phyloP scores from a whole-genome alignment of 1,284 basidiomycete genomes.

The Pyrrhoderma lamaoense region DNA sequence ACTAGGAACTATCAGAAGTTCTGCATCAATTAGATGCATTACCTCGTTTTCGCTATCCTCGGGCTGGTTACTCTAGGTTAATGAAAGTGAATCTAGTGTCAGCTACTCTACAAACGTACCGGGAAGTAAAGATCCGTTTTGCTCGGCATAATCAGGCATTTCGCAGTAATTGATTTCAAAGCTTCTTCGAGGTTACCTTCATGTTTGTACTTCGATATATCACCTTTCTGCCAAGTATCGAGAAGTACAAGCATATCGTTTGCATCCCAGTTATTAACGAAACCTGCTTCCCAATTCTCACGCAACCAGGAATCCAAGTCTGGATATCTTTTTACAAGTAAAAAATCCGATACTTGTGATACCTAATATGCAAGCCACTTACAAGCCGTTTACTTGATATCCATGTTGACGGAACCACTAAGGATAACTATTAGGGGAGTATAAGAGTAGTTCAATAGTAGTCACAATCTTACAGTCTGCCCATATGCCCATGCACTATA shows the following conservation, averaged over 20 bases:
- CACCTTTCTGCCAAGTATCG: slow-evolving; percentile 34
- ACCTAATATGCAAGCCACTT: slow-evolving; percentile 18
- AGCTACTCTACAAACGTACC: slow-evolving; percentile 12
- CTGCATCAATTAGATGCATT: slow-evolving; percentile 24
- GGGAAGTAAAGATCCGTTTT: slow-evolving; percentile 32
- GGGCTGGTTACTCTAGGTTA: slow-evolving; percentile 19
- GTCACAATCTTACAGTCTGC: slow-evolving; percentile 27
- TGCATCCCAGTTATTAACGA: slow-evolving; percentile 32
- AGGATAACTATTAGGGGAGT: background rate
- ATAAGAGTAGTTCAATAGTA: background rate
- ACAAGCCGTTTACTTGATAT: slow-evolving; percentile 28
- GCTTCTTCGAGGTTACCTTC: slow-evolving; percentile 26
- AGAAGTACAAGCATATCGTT: slow-evolving; percentile 34
- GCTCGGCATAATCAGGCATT: slow-evolving; percentile 28
- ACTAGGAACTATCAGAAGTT: slow-evolving; percentile 26
- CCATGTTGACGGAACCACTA: slow-evolving; percentile 33
- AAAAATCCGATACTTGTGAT: background rate
- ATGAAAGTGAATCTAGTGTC: background rate
- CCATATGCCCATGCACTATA: slow-evolving; percentile 35
- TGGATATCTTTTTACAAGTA: slow-evolving; percentile 23
- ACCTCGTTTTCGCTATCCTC: slow-evolving; percentile 28
- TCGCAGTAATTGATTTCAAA: slow-evolving; percentile 26
- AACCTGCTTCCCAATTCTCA: slow-evolving; percentile 32
- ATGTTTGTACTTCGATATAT: slow-evolving; percentile 30
- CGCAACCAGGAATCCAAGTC: slow-evolving; percentile 28